Percentiles rank a stretch among this genome's conserved stretches.
Evolutionary conservation across 1,284 basidiomycete species (phyloP).

Genomic region (Apiotrichum sp.): DNA sequence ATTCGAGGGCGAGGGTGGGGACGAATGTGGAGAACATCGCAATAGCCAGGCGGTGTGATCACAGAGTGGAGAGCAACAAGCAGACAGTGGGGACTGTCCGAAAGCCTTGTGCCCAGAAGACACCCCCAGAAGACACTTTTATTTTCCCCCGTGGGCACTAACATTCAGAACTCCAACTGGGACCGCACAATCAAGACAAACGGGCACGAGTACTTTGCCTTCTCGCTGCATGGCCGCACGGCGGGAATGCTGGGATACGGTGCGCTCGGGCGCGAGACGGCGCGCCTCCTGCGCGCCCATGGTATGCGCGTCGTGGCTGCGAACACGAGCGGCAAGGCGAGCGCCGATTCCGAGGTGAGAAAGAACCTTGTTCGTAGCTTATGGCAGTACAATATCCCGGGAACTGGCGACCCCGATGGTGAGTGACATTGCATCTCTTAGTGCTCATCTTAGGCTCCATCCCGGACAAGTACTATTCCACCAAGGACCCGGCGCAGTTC

Average conservation of each 20-base stretch:
- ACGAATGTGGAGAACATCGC: too few relatives aligned
- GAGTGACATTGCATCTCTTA: neutral
- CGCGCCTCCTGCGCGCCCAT: slow-evolving; percentile 36
- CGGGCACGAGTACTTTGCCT: slow-evolving; percentile 25
- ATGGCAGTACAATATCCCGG: slow-evolving; percentile 26
- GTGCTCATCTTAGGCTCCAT: slow-evolving; percentile 22
- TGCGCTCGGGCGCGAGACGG: slow-evolving; percentile 37
- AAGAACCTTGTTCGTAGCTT: neutral
- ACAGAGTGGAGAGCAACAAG: too few relatives aligned
- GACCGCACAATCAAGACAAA: slow-evolving; percentile 8
- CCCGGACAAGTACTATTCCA: slow-evolving; percentile 40
- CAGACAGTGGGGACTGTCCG: too few relatives aligned
- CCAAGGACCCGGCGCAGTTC: slow-evolving; percentile 29
- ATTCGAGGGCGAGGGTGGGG: too few relatives aligned
- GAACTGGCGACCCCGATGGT: slow-evolving; percentile 40
- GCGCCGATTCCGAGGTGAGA: slow-evolving; percentile 36
- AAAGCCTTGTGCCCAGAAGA: too few relatives aligned
- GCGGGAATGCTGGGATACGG: slow-evolving; percentile 42
- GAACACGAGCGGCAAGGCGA: slow-evolving; percentile 36
- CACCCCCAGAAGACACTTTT: too few relatives aligned
- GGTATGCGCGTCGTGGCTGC: slow-evolving; percentile 41
- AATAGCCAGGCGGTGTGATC: too few relatives aligned
- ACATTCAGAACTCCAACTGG: neutral
- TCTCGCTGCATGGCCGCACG: slow-evolving; percentile 33
- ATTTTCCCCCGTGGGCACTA: too few relatives aligned